A percentile compares a stretch with the other conserved stretches of the same genome.
Conservation (phyloP, 495 filamentous ascomycete genomes). For the Lepidopterella palustris region DNA sequence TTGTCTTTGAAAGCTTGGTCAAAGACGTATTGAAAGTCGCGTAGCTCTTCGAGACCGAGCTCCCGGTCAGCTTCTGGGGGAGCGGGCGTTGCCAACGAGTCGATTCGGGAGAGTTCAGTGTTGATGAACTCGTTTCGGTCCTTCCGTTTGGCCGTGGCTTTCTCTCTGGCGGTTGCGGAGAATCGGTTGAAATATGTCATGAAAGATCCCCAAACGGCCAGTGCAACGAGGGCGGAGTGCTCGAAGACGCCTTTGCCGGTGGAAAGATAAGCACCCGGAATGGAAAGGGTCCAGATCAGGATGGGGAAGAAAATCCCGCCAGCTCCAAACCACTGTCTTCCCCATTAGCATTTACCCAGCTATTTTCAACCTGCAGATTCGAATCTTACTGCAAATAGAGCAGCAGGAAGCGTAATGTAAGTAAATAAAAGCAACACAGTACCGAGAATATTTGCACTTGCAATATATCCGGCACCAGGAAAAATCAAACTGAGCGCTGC, state of each 20-base stretch:
- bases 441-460: background rate
- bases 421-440: background rate
- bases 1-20: background rate
- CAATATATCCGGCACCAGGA: background rate
- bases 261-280: background rate
- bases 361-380: no score
- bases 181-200: background rate
- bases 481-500: background rate
- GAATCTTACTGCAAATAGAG: background rate
- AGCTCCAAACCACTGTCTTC: background rate
- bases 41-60: background rate
- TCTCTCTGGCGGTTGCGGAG: background rate
- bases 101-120: background rate
- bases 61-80: slow-evolving; percentile 37
- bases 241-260: background rate
- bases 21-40: background rate
- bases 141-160: background rate
- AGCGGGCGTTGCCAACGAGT: background rate
- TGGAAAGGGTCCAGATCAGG: background rate
- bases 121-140: background rate
- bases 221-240: background rate
- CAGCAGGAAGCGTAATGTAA: background rate
- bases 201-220: background rate
- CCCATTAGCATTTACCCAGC: no score
- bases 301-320: background rate